phyloP scores from a whole-genome alignment of 805 yeast genomes.

The Millerozyma miso region DNA sequence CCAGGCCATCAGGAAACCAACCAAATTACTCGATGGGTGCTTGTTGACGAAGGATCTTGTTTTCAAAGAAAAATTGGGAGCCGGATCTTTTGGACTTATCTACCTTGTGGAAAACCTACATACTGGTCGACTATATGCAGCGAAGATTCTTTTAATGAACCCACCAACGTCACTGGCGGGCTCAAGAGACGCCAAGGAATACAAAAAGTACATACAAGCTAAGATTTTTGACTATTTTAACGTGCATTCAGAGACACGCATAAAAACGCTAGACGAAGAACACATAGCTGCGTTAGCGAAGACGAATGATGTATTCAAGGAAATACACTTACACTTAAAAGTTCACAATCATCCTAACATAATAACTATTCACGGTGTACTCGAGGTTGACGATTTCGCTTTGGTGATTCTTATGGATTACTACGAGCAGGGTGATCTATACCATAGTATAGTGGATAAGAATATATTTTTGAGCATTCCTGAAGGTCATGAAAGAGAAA shows the following conservation, averaged over 20 bases:
- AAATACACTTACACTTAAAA: slow-evolving; percentile 66
- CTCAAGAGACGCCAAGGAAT: slow-evolving; percentile 26
- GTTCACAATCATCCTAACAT: slow-evolving; percentile 80
- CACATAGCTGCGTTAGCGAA: slow-evolving; percentile 22
- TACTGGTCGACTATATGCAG: slow-evolving; percentile 55
- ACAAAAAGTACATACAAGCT: slow-evolving; percentile 26
- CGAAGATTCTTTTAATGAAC: slow-evolving; percentile 62
- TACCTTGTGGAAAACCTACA: slow-evolving; percentile 58
- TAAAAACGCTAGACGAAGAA: slow-evolving; percentile 19
- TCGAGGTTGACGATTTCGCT: slow-evolving; percentile 51
- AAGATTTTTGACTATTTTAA: slow-evolving; percentile 18
- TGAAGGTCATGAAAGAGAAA: slow-evolving; percentile 47
- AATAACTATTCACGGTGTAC: slow-evolving; percentile 68
- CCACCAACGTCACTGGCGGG: slow-evolving; percentile 25
- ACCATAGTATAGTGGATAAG: slow-evolving; percentile 76
- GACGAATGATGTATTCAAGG: slow-evolving; percentile 45
- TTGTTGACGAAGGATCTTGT: slow-evolving; percentile 30
- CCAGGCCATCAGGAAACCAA: neutral
- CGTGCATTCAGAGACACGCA: slow-evolving; percentile 11
- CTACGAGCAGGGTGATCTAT: slow-evolving; percentile 80
- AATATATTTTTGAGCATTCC: slow-evolving; percentile 56
- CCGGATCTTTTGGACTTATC: slow-evolving; percentile 85
- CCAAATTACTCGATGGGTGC: slow-evolving; percentile 14
- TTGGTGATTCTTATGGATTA: slow-evolving; percentile 81
- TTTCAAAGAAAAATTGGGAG: slow-evolving; percentile 56